Conservation (phyloP, 2,329 filamentous ascomycete genomes). For the Claviceps sp. region DNA sequence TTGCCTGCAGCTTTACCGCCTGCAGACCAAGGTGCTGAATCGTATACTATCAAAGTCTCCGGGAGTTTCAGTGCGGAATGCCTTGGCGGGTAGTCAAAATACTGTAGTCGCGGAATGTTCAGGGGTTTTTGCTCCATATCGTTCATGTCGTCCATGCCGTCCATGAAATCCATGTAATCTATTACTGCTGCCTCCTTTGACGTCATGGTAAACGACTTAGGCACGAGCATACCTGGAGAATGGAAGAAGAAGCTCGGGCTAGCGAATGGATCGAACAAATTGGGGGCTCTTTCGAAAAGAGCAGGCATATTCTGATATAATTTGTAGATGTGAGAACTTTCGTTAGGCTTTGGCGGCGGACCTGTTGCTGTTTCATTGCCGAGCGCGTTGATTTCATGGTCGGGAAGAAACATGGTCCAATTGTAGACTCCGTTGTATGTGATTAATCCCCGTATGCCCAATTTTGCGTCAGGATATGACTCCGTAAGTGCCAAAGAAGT, state of each 20-base stretch:
- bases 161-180: slow-evolving; percentile 10
- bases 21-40: slow-evolving; percentile 16
- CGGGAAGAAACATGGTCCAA: slow-evolving; percentile 47
- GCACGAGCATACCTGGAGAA: slow-evolving; percentile 32
- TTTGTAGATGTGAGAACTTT: slow-evolving; percentile 23
- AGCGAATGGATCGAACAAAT: slow-evolving; percentile 47
- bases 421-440: slow-evolving; percentile 50
- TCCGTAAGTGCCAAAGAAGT: slow-evolving; percentile 45
- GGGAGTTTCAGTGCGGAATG: slow-evolving; percentile 36
- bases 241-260: slow-evolving; percentile 47
- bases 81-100: slow-evolving; percentile 34
- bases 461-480: slow-evolving; percentile 25
- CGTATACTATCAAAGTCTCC: slow-evolving; percentile 33
- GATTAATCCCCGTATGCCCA: slow-evolving; percentile 39
- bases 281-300: slow-evolving; percentile 34
- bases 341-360: slow-evolving; percentile 10
- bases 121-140: not conserved
- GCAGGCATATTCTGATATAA: slow-evolving; percentile 22
- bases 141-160: not conserved
- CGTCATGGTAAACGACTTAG: slow-evolving; percentile 28
- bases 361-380: slow-evolving; percentile 8
- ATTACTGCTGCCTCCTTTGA: slow-evolving; percentile 15
- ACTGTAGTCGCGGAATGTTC: slow-evolving; percentile 25
- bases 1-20: not conserved
- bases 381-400: slow-evolving; percentile 31